Percentiles rank a stretch among this genome's conserved stretches.
Conservation (phyloP, 345 rosid species). For the Eucalyptus curtisii region DNA sequence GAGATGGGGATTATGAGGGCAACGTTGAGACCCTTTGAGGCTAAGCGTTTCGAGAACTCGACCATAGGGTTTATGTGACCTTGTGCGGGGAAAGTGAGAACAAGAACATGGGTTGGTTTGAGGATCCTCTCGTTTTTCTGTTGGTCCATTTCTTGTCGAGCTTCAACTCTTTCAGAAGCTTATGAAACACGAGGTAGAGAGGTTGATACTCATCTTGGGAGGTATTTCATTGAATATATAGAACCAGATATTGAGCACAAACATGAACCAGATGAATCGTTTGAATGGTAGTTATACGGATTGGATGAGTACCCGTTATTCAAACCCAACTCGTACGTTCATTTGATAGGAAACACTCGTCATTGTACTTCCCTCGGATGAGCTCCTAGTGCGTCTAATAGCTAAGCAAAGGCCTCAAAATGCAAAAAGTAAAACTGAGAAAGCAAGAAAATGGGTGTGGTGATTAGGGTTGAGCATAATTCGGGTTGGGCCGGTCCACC, state of each 20-base stretch:
- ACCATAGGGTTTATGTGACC: constrained; percentile 24
- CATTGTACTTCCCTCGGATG: background rate
- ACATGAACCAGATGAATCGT: background rate
- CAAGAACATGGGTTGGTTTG: background rate
- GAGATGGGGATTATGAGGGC: background rate
- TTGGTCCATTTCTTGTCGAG: background rate
- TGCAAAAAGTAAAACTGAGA: background rate
- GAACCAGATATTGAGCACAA: background rate
- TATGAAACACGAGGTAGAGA: background rate
- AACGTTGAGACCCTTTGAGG: constrained; percentile 8
- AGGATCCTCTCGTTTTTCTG: background rate
- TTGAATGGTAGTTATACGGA: background rate
- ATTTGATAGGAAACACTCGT: background rate
- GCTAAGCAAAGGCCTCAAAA: background rate
- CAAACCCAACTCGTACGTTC: background rate
- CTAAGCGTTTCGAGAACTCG: constrained; percentile 12
- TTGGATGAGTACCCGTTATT: background rate
- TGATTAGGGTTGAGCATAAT: too few species aligned
- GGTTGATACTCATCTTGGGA: background rate
- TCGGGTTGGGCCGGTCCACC: fast-evolving
- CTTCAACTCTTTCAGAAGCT: background rate
- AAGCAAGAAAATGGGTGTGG: background rate
- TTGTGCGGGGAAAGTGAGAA: constrained; percentile 1
- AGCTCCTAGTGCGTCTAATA: background rate
- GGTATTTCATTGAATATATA: background rate